These are phyloP conservation scores for Marasmius oreades DNA, from an alignment of 1,284 basidiomycete genomes.

Conservation along the genomic window DNA sequence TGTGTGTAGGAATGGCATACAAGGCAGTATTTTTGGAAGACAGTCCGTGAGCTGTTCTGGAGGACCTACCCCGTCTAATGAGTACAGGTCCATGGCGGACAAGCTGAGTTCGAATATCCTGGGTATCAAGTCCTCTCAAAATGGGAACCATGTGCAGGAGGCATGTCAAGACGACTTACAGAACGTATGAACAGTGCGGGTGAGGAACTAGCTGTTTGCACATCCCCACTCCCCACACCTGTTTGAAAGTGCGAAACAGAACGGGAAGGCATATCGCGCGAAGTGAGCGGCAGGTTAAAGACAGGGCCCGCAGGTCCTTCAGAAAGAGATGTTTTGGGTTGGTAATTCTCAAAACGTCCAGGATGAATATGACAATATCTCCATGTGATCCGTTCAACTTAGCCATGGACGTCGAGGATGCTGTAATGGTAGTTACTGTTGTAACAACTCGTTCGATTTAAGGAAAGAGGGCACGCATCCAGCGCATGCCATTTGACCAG, in stretches of 20 bases:
- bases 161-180: not conserved
- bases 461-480: too few species aligned
- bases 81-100: constrained; percentile 5
- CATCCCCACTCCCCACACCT: constrained; percentile 8
- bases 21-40: constrained; percentile 7
- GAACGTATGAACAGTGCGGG: constrained; percentile 9
- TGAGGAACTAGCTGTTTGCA: constrained; percentile 6
- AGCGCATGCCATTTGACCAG: not conserved
- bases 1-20: constrained; percentile 8
- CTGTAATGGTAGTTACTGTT: not conserved
- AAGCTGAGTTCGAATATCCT: constrained; percentile 12
- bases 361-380: constrained; percentile 11
- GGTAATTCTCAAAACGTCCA: constrained; percentile 9
- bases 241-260: constrained; percentile 9
- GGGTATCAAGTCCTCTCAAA: too few species aligned
- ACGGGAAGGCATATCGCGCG: constrained; percentile 10
- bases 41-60: constrained; percentile 8
- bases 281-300: constrained; percentile 12
- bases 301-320: constrained; percentile 12
- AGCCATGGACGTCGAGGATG: constrained; percentile 5
- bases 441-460: too few species aligned
- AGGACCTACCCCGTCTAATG: constrained; percentile 1
- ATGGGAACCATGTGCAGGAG: too few species aligned
- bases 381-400: constrained; percentile 8
- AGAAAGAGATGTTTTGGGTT: constrained; percentile 10